Conservation (phyloP, 805 yeast genomes). For the Ogataea corticis region DNA sequence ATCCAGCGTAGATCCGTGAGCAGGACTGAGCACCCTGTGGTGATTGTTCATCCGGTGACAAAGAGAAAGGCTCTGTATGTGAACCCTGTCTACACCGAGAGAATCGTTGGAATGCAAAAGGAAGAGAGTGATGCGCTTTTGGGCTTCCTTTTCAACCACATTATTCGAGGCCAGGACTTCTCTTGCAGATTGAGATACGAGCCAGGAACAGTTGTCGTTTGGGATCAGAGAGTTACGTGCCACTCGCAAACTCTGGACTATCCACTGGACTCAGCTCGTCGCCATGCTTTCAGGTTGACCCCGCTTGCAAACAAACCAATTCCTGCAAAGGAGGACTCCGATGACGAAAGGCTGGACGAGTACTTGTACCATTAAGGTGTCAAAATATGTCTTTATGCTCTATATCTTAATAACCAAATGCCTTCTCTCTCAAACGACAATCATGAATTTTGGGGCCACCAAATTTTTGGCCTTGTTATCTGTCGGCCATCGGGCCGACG, state of each 20-base stretch:
- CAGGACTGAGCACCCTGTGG: constrained; percentile 64
- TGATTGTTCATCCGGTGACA: constrained; percentile 72
- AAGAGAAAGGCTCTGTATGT: constrained; percentile 58
- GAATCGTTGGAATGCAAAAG: constrained; percentile 68
- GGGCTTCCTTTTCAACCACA: constrained; percentile 53
- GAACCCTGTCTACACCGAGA: constrained; percentile 61
- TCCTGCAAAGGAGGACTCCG: constrained; percentile 32
- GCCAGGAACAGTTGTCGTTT: constrained; percentile 66
- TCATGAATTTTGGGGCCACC: no score
- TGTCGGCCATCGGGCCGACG: no score
- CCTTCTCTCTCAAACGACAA: no score
- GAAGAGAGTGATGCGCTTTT: constrained; percentile 69
- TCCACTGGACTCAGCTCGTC: constrained; percentile 58
- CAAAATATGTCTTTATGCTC: no score
- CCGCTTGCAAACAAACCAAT: constrained; percentile 71
- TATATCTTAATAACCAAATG: no score
- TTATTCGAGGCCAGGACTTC: constrained; percentile 54
- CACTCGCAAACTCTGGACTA: constrained; percentile 74
- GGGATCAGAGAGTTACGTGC: constrained; percentile 75
- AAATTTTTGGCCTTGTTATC: no score
- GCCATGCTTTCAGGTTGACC: constrained; percentile 75
- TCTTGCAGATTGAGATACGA: constrained; percentile 72
- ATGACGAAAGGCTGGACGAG: constrained; percentile 33
- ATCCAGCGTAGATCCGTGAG: constrained; percentile 65
- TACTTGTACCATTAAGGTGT: constrained; percentile 13